Percentiles rank a stretch among this genome's conserved stretches.
Evolutionary conservation across 140 eudicot species (phyloP).

Genomic region (Senecio squalidus): DNA sequence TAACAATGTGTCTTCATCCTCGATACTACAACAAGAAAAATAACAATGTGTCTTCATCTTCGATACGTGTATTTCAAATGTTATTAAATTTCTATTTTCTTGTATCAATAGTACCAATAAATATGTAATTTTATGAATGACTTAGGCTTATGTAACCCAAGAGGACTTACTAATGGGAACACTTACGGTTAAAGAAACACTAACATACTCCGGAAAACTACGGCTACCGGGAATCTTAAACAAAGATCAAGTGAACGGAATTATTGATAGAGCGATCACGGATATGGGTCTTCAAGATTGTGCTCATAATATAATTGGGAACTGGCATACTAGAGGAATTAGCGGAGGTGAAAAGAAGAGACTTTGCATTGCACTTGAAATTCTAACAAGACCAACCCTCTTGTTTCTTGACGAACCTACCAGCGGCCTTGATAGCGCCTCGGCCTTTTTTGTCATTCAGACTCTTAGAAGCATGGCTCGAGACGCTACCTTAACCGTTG

Average conservation of each 20-base stretch:
- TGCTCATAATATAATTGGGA: slow-evolving; percentile 34
- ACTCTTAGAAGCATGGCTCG: slow-evolving; percentile 34
- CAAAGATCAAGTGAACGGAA: slow-evolving; percentile 31
- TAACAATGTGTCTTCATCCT: no score
- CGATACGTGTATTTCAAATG: no score
- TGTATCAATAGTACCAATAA: background rate
- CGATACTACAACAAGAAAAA: no score
- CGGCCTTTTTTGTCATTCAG: slow-evolving; percentile 40
- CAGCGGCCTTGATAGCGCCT: no score
- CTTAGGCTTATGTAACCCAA: slow-evolving; percentile 53
- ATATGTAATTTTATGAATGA: background rate
- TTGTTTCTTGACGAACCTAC: slow-evolving; percentile 47
- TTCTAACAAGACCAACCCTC: slow-evolving; percentile 38
- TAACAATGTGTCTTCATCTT: no score
- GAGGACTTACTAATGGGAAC: slow-evolving; percentile 37
- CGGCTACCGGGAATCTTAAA: slow-evolving; percentile 34
- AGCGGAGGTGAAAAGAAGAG: slow-evolving; percentile 52
- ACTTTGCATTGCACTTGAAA: slow-evolving; percentile 43
- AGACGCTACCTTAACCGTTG: slow-evolving; percentile 31
- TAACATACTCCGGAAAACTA: slow-evolving; percentile 42
- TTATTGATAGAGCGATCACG: slow-evolving; percentile 29
- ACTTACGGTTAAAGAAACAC: slow-evolving; percentile 45
- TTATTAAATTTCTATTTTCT: background rate
- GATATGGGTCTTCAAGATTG: slow-evolving; percentile 57
- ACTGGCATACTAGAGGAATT: slow-evolving; percentile 58